phyloP scores from a whole-genome alignment of 2,329 filamentous ascomycete species.

The Helotiales sp. region DNA sequence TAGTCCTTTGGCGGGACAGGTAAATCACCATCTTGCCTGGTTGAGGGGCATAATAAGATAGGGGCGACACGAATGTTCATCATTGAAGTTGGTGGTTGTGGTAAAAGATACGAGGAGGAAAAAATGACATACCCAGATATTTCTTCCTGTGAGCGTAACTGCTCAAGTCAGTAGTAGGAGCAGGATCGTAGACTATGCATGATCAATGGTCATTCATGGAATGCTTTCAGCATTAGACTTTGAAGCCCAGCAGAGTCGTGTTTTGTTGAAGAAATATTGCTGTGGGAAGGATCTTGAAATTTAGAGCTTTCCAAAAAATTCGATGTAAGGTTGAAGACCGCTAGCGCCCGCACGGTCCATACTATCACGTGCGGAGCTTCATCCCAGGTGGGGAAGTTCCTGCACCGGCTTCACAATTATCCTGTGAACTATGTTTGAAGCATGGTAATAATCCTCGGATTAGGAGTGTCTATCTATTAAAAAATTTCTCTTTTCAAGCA shows the following conservation, averaged over 20 bases:
- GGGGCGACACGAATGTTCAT: slow-evolving; percentile 61
- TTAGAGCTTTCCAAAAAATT: background rate
- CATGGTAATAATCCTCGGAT: too few species aligned
- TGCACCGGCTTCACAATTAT: too few species aligned
- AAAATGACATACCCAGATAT: background rate
- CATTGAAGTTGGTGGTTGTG: slow-evolving; percentile 37
- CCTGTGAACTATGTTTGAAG: too few species aligned
- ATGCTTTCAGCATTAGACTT: too few species aligned
- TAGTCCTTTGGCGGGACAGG: slow-evolving; percentile 61
- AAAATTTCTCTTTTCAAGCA: too few species aligned
- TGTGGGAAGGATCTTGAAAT: background rate
- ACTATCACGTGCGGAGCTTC: too few species aligned
- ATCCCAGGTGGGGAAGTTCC: too few species aligned
- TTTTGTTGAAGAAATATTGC: background rate
- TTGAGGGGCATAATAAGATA: slow-evolving; percentile 49
- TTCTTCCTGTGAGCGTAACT: too few species aligned
- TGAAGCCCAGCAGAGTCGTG: background rate
- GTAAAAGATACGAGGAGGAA: background rate
- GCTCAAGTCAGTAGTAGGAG: too few species aligned
- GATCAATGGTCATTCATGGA: too few species aligned
- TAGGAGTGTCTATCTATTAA: too few species aligned
- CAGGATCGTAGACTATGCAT: too few species aligned
- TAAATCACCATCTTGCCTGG: slow-evolving; percentile 52
- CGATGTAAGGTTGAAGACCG: background rate
- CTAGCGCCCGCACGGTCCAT: background rate